Base-by-base conservation (phyloP, 1,284 basidiomycete genomes). In the Pseudozyma sp. region DNA sequence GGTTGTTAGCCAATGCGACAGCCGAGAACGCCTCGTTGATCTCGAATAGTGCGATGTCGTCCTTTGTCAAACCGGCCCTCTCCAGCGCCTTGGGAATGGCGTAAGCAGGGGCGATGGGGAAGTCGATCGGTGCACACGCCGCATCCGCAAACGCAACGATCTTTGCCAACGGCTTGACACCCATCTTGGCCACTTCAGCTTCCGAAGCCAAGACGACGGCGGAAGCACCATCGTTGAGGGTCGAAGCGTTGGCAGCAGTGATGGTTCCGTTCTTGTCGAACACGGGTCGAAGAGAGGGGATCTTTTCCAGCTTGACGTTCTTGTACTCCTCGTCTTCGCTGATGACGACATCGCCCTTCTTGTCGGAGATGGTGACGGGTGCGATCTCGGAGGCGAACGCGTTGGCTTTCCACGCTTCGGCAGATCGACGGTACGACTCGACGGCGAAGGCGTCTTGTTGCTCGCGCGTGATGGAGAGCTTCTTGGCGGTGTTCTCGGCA, bases 301-400 rank as follows among this genome's bases (percentile, higher is more conserved):
- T 78, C 80, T 87, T 87, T 57, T 85, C 85, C 37, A 84, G 69
- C 75, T 84, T 83, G 78, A 87, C 80, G 62, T 85, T 85, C 78
- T 85, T 98, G 89, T 94, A 98, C 85, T 99, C 96, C 86, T 99
- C 97, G 83, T 99, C 97, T 87, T 99, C 95, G 78, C 88, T 88
- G 64, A 97, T 86, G 37, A 89, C 91, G 7, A 78, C 60, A 84
- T 97, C 93, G 43, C 94, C 95, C 87, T 96, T 97, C 88, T 93
- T 93, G 87, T 97, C 96, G 16, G 62, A 47, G 60, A 83, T 77
- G 40, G 75, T 78, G n/a, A 99, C 90, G 13, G 94, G 94, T 1
- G 91, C 92, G 61, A 99, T 90, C 87, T 99, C 97, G 39, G 90
- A 90, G 73, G 91, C 88, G 86, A 95, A 99, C 19, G 88, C 90